phyloP scores from a whole-genome alignment of 163 green algal species.

The Scenedesmus sp. region DNA sequence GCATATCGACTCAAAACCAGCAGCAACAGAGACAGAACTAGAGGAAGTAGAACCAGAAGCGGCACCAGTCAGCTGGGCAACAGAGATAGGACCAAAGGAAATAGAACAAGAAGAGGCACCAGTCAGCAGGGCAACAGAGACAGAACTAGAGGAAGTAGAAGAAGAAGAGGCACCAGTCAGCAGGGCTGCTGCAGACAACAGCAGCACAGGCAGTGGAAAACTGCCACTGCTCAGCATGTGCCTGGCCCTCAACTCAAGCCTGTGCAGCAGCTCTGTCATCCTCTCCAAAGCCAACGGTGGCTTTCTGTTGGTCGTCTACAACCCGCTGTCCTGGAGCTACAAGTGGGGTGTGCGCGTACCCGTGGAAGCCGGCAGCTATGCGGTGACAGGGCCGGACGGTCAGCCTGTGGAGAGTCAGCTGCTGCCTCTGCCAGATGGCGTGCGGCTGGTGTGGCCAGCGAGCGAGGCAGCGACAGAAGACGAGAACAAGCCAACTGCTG shows the following conservation, averaged over 20 bases:
- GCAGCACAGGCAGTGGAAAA: background rate
- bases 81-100: background rate
- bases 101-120: background rate
- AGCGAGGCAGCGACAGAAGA: background rate
- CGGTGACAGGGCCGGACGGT: background rate
- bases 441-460: background rate
- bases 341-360: conserved; percentile 74
- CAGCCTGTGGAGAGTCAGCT: background rate
- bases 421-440: background rate
- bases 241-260: conserved; percentile 72
- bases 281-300: background rate
- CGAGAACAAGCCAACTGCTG: background rate
- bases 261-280: conserved; percentile 63
- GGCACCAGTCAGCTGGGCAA: too few relatives aligned
- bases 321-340: conserved; percentile 78
- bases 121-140: background rate
- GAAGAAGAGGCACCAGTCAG: too few relatives aligned
- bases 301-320: conserved; percentile 83
- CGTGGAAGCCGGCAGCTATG: conserved; percentile 36
- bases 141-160: background rate
- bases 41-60: background rate
- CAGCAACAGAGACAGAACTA: background rate
- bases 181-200: background rate
- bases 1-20: background rate
- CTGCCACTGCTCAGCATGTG: conserved; percentile 57